phyloP scores from a whole-genome alignment of 306 rosid species.

The Mimosa pudica region DNA sequence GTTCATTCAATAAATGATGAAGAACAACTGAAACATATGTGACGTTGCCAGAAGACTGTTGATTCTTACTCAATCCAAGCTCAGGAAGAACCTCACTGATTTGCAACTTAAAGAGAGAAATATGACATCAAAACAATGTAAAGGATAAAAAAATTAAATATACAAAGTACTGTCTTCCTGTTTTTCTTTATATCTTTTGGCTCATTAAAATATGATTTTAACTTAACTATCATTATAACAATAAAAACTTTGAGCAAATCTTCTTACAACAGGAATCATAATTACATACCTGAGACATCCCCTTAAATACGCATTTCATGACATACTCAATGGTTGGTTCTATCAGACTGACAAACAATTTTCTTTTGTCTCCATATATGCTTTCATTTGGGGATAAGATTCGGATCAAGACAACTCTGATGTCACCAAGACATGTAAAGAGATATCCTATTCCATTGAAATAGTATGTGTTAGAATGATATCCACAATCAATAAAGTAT shows the following conservation, averaged over 20 bases:
- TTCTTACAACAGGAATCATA: constrained; percentile 24
- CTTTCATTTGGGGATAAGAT: constrained; percentile 50
- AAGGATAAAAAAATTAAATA: constrained; percentile 5
- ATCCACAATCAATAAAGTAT: constrained; percentile 12
- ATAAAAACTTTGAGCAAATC: constrained; percentile 30
- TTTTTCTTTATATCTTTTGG: constrained; percentile 20
- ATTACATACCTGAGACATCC: constrained; percentile 67
- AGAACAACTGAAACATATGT: constrained; percentile 73
- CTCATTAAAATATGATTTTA: constrained; percentile 17
- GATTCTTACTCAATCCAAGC: constrained; percentile 70
- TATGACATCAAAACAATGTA: constrained; percentile 32
- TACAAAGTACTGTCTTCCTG: background rate
- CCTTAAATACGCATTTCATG: constrained; percentile 68
- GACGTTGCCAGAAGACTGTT: constrained; percentile 51
- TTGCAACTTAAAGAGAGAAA: constrained; percentile 53
- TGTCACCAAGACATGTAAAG: constrained; percentile 72
- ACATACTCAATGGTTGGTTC: constrained; percentile 90
- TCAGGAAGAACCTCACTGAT: constrained; percentile 58
- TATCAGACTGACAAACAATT: constrained; percentile 59
- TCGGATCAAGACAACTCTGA: constrained; percentile 51
- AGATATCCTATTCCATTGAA: constrained; percentile 67
- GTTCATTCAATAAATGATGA: constrained; percentile 88
- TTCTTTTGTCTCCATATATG: constrained; percentile 45
- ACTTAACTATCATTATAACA: constrained; percentile 24
- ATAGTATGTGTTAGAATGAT: constrained; percentile 15